A percentile compares a stretch with the other conserved stretches of the same genome.
Evolutionary conservation across 2,329 filamentous ascomycete species (phyloP).

Genomic region (Alternaria angustiovoidea): DNA sequence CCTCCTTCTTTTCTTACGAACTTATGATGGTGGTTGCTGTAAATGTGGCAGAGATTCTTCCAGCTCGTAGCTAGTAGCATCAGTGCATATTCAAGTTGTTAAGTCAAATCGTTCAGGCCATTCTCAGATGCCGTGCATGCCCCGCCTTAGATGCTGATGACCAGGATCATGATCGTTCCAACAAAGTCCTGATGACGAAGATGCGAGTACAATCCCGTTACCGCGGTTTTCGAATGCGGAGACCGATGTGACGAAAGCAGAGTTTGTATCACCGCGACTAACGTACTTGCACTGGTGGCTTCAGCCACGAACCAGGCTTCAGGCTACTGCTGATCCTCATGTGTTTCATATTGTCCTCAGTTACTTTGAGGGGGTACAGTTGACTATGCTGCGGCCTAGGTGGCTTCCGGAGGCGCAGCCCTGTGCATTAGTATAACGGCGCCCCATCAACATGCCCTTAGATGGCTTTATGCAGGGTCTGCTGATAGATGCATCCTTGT

Average conservation of each 20-base stretch:
- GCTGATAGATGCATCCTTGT: not conserved
- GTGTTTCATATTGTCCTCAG: not conserved
- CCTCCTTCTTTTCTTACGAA: conserved; percentile 14
- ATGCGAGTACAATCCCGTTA: not conserved
- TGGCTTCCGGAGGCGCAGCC: not conserved
- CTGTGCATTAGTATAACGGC: not conserved
- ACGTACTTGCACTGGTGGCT: not conserved
- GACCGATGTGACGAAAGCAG: not conserved
- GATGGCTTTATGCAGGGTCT: not conserved
- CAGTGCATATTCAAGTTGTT: conserved; percentile 6
- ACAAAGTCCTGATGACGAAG: not conserved
- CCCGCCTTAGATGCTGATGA: no score
- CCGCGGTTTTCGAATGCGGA: not conserved
- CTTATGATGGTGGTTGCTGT: conserved; percentile 8
- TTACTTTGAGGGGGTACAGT: not conserved
- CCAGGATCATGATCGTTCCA: not conserved
- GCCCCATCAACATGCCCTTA: not conserved
- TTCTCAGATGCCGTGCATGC: not conserved
- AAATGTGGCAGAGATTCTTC: not conserved
- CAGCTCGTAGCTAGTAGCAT: conserved; percentile 1
- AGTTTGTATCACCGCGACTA: not conserved
- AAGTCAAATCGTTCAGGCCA: not conserved
- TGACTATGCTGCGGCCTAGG: not conserved
- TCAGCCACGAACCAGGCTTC: not conserved
- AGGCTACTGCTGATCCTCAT: not conserved